Percentiles rank a stretch among this genome's conserved stretches.
Conservation (phyloP, 345 rosid genomes). For the Gossypium australe region DNA sequence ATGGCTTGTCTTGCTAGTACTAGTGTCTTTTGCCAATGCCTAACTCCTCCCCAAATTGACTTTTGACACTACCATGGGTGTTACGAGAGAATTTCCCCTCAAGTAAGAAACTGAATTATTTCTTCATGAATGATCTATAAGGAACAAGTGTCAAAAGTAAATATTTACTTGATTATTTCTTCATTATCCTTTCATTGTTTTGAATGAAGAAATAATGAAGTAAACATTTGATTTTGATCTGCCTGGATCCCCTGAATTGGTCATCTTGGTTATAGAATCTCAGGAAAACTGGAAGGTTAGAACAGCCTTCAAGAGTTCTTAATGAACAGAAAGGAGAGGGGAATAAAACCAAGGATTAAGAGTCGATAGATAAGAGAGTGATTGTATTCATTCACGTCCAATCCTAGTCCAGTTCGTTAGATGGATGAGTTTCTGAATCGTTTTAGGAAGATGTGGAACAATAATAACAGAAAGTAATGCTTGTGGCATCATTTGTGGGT, state of each 20-base stretch:
- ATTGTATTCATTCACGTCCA: not conserved
- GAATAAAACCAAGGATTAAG: not conserved
- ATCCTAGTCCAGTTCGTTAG: not conserved
- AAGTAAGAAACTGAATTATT: too few species aligned
- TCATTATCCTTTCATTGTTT: too few species aligned
- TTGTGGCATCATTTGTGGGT: not conserved
- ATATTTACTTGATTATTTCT: too few species aligned
- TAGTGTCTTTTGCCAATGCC: too few species aligned
- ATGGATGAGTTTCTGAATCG: not conserved
- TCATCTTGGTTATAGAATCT: not conserved
- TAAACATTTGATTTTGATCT: not conserved
- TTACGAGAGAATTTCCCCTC: too few species aligned
- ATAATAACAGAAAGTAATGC: not conserved
- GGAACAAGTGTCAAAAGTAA: too few species aligned
- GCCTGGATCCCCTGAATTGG: not conserved
- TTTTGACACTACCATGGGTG: too few species aligned
- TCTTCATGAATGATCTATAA: too few species aligned
- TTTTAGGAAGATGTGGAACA: not conserved
- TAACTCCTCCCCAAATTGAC: too few species aligned
- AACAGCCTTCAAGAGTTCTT: not conserved
- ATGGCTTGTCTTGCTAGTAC: too few species aligned
- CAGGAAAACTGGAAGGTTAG: not conserved
- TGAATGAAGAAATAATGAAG: not conserved
- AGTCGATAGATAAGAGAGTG: not conserved
- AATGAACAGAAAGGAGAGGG: not conserved